These are phyloP conservation scores for Inga oerstediana DNA, from an alignment of 306 rosid genomes.

Conservation along the genomic window DNA sequence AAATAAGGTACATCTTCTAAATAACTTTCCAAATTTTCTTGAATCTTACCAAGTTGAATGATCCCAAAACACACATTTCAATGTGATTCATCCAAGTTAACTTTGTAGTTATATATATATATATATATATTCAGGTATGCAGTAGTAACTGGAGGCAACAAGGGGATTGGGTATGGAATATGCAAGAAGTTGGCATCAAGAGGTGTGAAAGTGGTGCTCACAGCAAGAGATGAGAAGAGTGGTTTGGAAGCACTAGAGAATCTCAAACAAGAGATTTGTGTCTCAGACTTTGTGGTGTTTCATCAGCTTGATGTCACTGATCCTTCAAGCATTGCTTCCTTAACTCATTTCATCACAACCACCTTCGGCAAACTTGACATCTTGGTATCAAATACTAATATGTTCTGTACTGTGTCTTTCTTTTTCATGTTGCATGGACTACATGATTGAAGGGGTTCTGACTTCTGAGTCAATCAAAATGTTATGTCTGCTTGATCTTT, in stretches of 20 bases:
- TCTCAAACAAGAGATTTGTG: constrained; percentile 38
- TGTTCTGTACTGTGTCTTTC: neutral
- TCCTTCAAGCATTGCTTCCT: constrained; percentile 35
- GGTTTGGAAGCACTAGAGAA: constrained; percentile 40
- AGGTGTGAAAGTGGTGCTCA: constrained; percentile 39
- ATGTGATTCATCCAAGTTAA: neutral
- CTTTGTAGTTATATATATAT: neutral
- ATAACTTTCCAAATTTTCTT: neutral
- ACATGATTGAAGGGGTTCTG: neutral
- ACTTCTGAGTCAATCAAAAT: neutral
- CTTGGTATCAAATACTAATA: constrained; percentile 30
- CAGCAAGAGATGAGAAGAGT: constrained; percentile 45
- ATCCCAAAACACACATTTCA: neutral
- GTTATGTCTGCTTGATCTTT: no score
- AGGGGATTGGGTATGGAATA: constrained; percentile 48
- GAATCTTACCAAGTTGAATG: neutral
- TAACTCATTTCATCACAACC: constrained; percentile 36
- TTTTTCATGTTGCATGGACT: neutral
- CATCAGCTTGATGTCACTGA: constrained; percentile 57
- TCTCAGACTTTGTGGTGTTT: constrained; percentile 32
- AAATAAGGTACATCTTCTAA: neutral
- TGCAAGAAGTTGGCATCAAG: constrained; percentile 43
- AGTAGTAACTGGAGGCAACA: constrained; percentile 45
- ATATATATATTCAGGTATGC: constrained; percentile 31
- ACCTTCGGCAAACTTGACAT: constrained; percentile 47